These are phyloP conservation scores for Coniochaeta pulveracea DNA, from an alignment of 2,329 filamentous ascomycete genomes.

Conservation along the genomic window DNA sequence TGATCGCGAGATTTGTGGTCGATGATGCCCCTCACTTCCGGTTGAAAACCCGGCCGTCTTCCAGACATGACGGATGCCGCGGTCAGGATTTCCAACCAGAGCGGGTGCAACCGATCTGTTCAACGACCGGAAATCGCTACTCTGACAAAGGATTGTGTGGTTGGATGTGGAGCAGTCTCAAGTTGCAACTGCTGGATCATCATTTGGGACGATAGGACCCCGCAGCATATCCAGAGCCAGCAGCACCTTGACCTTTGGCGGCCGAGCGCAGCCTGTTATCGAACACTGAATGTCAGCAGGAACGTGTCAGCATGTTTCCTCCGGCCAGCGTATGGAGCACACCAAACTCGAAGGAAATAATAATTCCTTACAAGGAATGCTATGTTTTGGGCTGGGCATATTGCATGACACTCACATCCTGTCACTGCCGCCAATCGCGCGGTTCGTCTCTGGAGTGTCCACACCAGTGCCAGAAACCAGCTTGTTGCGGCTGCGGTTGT, in stretches of 20 bases:
- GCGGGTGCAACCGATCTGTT: background rate
- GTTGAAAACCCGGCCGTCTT: no score
- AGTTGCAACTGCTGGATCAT: no score
- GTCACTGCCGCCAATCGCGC: constrained; percentile 70
- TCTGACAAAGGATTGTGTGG: background rate
- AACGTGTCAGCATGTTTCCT: constrained; percentile 62
- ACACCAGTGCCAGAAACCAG: constrained; percentile 54
- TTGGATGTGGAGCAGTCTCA: no score
- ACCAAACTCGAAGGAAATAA: constrained; percentile 77
- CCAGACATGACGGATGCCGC: no score
- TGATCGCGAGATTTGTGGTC: constrained; percentile 3
- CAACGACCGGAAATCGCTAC: constrained; percentile 7
- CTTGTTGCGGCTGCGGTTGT: constrained; percentile 74
- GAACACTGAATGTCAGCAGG: constrained; percentile 71
- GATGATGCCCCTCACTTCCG: no score
- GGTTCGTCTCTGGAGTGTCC: constrained; percentile 62
- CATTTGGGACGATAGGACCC: constrained; percentile 31
- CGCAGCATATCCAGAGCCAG: constrained; percentile 28
- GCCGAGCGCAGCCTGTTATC: constrained; percentile 79
- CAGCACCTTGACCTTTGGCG: constrained; percentile 52
- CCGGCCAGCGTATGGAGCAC: constrained; percentile 65
- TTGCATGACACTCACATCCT: constrained; percentile 86
- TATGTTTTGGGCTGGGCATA: constrained; percentile 33
- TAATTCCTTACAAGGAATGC: constrained; percentile 80
- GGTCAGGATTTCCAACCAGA: background rate